Base-by-base conservation (phyloP, 306 rosid species). In the Amphicarpaea edgeworthii region DNA sequence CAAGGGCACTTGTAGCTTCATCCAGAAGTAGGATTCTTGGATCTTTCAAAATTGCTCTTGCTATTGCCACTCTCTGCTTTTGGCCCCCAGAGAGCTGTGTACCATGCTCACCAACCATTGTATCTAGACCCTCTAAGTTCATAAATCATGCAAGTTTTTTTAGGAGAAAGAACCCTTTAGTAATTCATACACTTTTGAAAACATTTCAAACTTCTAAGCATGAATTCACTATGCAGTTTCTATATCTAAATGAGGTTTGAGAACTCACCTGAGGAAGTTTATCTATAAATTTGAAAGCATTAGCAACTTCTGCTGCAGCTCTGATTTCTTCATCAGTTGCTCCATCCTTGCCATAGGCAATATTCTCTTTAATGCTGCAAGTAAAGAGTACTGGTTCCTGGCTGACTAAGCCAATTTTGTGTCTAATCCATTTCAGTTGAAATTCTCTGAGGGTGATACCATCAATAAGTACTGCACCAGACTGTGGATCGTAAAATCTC, bases 371-470 rank as follows among this genome's bases (percentile, higher is more conserved):
- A 76, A 93, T 93, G 77, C 91, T 93, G 11, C 87, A 82, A 41
- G 93, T 60, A 78, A 93, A 93, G 46, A 90, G 78, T 60, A 87
- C 90, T 0, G 97, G 97, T 73, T 92, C 97, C 75, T 92, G 96
- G 76, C 96, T 84, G 8, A 92, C 97, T 1, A 92, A 86, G 74
- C 94, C 90, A 6, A 93, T 90, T 81, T 93, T 87, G 80, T 87
- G 85, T 74, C 96, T 80, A 54, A 93, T 88, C 96, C 97, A 93
- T 79, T 87, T 93, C 68, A 93, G 84, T 20, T 87, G 92, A 84
- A 86, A 84, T 28, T 88, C 89, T 83, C 32, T 88, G 46, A 92
- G 84, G 76, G 88, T 88, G 60, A 92, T 74, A 6, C 93, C 87
- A 38, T 92, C 96, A 70, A 92, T 88, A 45, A 92, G 90, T 64